These are phyloP conservation scores for Aristolochia contorta DNA, from an alignment of 164 flowering plant species.

Conservation along the genomic window DNA sequence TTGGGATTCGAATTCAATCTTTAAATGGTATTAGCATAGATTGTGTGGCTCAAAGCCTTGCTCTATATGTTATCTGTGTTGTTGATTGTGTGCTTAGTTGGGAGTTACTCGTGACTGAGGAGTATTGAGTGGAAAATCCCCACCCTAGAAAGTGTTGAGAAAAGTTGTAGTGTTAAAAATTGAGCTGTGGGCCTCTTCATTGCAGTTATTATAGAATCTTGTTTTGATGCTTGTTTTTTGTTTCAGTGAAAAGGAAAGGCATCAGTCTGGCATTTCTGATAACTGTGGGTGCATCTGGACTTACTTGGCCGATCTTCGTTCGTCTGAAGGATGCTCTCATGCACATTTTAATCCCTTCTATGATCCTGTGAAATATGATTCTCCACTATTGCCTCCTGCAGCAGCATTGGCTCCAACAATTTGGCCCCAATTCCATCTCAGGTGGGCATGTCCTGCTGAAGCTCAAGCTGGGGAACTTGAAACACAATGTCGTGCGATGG, in stretches of 20 bases:
- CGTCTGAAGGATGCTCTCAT: slow-evolving; percentile 60
- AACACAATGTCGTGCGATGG: slow-evolving; percentile 54
- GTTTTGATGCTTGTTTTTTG: no score
- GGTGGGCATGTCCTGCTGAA: slow-evolving; percentile 93
- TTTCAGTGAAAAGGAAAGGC: slow-evolving; percentile 87
- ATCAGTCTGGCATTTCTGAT: slow-evolving; percentile 57
- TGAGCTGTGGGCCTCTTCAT: no score
- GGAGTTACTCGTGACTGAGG: no score
- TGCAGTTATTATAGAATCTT: no score
- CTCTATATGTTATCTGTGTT: no score
- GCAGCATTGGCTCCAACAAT: slow-evolving; percentile 96
- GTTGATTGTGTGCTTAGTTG: no score
- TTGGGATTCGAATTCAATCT: no score
- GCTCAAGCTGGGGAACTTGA: slow-evolving; percentile 77
- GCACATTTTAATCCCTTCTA: slow-evolving; percentile 75
- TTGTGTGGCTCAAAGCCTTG: no score
- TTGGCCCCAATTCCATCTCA: slow-evolving; percentile 96
- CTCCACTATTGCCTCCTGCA: slow-evolving; percentile 78
- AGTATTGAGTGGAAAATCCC: no score
- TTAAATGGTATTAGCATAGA: no score
- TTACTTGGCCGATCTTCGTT: slow-evolving; percentile 68
- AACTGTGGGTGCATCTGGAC: slow-evolving; percentile 86
- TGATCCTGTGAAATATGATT: slow-evolving; percentile 55
- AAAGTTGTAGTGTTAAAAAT: no score
- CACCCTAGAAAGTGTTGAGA: no score